A percentile compares a stretch with the other conserved stretches of the same genome.
phyloP scores from a whole-genome alignment of 768 basidiomycete species.

The Kwoniella pini region DNA sequence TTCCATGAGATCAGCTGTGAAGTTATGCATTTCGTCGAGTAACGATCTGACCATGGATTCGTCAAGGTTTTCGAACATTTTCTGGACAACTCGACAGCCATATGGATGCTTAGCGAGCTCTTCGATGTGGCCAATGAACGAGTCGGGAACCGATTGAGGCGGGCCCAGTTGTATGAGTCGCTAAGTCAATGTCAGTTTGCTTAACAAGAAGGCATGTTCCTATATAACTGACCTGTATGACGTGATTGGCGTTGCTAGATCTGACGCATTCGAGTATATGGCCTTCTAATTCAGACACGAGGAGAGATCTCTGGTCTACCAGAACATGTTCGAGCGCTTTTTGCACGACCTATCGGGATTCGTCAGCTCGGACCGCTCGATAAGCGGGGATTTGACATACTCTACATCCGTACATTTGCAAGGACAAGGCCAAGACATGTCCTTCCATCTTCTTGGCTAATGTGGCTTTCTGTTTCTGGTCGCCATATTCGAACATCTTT shows the following conservation, averaged over 20 bases:
- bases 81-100: conserved; percentile 91
- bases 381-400: conserved; percentile 57
- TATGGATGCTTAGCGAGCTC: conserved; percentile 85
- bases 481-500: conserved; percentile 87
- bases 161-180: conserved; percentile 79
- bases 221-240: conserved; percentile 56
- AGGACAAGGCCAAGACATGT: conserved; percentile 71
- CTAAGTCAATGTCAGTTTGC: conserved; percentile 56
- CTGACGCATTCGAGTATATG: conserved; percentile 82
- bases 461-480: conserved; percentile 68
- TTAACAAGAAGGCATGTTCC: neutral
- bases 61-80: conserved; percentile 82
- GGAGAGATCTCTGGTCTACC: conserved; percentile 71
- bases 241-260: conserved; percentile 92
- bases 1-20: conserved; percentile 72
- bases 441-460: conserved; percentile 75
- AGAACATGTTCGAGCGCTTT: conserved; percentile 81
- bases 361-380: neutral
- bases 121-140: conserved; percentile 75
- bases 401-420: conserved; percentile 95
- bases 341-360: conserved; percentile 25
- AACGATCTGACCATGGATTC: conserved; percentile 68
- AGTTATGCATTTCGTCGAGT: conserved; percentile 77
- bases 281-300: conserved; percentile 77
- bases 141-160: conserved; percentile 67